A percentile compares a stretch with the other conserved stretches of the same genome.
Evolutionary conservation across 2,329 filamentous ascomycete genomes (phyloP).

Genomic region (Akanthomyces uredinophilus): DNA sequence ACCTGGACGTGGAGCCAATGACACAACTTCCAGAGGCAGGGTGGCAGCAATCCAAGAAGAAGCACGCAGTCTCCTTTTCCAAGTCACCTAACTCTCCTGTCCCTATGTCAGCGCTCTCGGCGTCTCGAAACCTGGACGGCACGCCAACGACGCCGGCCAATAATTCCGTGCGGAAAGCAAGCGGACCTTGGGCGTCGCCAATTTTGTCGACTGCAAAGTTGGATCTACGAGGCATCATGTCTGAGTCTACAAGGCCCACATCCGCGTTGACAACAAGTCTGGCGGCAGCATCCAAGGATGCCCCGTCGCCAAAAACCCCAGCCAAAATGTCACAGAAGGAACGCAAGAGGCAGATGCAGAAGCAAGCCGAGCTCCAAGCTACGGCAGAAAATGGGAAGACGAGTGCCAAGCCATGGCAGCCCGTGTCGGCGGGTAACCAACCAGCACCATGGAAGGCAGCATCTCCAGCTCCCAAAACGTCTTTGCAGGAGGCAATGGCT

Average conservation of each 20-base stretch:
- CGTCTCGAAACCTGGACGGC: background rate
- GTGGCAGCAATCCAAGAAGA: conserved; percentile 27
- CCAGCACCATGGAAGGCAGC: conserved; percentile 64
- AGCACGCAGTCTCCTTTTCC: conserved; percentile 14
- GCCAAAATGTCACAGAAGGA: conserved; percentile 85
- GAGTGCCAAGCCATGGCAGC: conserved; percentile 41
- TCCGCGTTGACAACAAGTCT: conserved; percentile 52
- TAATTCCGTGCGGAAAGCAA: conserved; percentile 14
- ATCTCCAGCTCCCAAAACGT: conserved; percentile 41
- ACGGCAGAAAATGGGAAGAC: conserved; percentile 30
- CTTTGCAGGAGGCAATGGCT: conserved; percentile 45
- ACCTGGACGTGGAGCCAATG: conserved; percentile 25
- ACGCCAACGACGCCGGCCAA: background rate
- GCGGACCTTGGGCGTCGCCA: conserved; percentile 46
- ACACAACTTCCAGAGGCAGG: conserved; percentile 25
- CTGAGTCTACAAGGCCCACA: conserved; percentile 46
- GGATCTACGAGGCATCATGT: conserved; percentile 73
- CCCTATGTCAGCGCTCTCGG: background rate
- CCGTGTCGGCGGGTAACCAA: conserved; percentile 32
- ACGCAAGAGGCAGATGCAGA: conserved; percentile 75
- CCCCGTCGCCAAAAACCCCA: conserved; percentile 30
- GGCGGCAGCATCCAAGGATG: conserved; percentile 42
- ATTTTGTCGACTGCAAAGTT: conserved; percentile 57
- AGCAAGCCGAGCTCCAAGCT: conserved; percentile 47
- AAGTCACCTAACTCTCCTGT: conserved; percentile 2